Base-by-base conservation (phyloP, 192 early-diverging fungal species). In the Entomortierella lignicola region DNA sequence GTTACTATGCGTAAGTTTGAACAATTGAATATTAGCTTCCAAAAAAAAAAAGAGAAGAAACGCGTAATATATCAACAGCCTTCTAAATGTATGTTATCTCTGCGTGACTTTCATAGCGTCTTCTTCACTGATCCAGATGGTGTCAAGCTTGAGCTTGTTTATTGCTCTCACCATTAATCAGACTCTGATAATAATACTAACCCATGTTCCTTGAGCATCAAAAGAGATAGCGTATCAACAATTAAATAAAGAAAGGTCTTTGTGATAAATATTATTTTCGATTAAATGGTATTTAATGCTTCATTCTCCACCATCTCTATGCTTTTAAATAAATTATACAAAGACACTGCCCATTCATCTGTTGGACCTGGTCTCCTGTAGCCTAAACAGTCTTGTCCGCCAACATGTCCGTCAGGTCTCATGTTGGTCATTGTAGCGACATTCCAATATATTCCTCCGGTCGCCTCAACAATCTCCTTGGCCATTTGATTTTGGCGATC, bases 301-400 rank as follows among this genome's bases (percentile, higher is more conserved):
- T 70, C 62, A 23, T 37, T 54, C 32, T 79, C 75, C 15, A 79
- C 75, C 21, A 47, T 0, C 15, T 79, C 66, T 25, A 79, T 79
- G 0, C 66, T 67, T 25, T 61, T 68, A 34, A 83, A 66, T 43
- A 80, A 18, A 55, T 73, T 73, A 55, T 72, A 83, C 27, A 83
- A 51, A 27, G 77, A 83, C 26, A 80, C 57, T 8, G 77, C 67
- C 83, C 85, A 86, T 21, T 82, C 77, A 60, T 89, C 88, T 20
- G 83, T 70, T 1, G 88, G 88, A 8, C 88, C 88, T 6, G 88
- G 88, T 29, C 87, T 81, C 64, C 83, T 86, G 62, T 86, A 89
- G 32, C 86, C 72, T 32, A 86, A 55, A 81, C 88, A 89, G 54
- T 89, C 88, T 25, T 72, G 81, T 12, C 84, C 84, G 8, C 86